Percentiles rank a stretch among this genome's conserved stretches.
Evolutionary conservation across 768 basidiomycete genomes (phyloP).

Genomic region (Tricholoma terreum): DNA sequence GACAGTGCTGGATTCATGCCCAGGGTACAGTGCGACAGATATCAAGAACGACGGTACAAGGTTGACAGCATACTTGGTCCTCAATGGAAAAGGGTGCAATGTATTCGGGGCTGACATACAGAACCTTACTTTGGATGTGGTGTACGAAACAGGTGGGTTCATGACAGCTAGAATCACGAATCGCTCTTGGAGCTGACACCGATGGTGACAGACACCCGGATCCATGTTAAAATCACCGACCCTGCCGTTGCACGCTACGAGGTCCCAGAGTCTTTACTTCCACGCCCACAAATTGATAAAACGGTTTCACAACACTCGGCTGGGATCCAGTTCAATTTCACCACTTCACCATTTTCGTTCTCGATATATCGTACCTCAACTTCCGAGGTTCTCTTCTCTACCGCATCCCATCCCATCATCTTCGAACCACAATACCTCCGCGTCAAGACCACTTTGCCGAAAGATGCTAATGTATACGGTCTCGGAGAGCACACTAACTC

Average conservation of each 20-base stretch:
- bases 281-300: conserved; percentile 40
- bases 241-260: conserved; percentile 50
- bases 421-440: conserved; percentile 78
- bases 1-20: conserved; percentile 50
- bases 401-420: conserved; percentile 57
- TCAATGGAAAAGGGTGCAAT: conserved; percentile 52
- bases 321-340: conserved; percentile 59
- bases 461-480: conserved; percentile 69
- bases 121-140: conserved; percentile 46
- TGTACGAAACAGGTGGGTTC: conserved; percentile 54
- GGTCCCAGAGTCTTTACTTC: conserved; percentile 60
- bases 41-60: conserved; percentile 35
- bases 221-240: conserved; percentile 65
- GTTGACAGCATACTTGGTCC: conserved; percentile 50
- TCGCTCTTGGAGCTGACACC: not conserved
- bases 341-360: conserved; percentile 59
- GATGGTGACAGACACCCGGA: conserved; percentile 41
- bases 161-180: not conserved
- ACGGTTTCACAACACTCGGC: conserved; percentile 29
- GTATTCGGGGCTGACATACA: conserved; percentile 57
- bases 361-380: conserved; percentile 47
- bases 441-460: conserved; percentile 59
- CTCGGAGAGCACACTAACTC: conserved; percentile 71
- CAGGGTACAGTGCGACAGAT: conserved; percentile 54
- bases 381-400: conserved; percentile 58